Percentiles rank a stretch among this genome's conserved stretches.
Conservation (phyloP, 78 protist species). For the Emiliania huxleyi region DNA sequence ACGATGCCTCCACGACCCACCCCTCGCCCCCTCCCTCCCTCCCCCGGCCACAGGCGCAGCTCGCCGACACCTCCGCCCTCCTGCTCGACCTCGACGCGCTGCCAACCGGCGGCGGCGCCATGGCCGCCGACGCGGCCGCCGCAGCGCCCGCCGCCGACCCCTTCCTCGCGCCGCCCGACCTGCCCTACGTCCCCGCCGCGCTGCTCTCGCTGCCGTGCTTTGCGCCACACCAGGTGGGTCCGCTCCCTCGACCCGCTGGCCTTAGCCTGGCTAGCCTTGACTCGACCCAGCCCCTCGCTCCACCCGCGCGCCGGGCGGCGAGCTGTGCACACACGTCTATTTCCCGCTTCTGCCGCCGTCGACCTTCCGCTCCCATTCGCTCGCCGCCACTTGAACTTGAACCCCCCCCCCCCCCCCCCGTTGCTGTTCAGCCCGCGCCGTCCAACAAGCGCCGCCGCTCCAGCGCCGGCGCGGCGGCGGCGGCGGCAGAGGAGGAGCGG, state of each 20-base stretch:
- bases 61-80: not conserved
- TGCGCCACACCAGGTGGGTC: not conserved
- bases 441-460: not conserved
- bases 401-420: too few relatives aligned
- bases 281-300: too few relatives aligned
- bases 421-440: not conserved
- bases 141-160: not conserved
- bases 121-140: not conserved
- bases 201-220: not conserved
- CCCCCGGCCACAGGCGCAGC: not conserved
- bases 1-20: too few relatives aligned
- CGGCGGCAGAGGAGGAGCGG: not conserved
- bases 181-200: not conserved
- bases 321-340: too few relatives aligned
- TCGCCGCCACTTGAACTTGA: too few relatives aligned
- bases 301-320: too few relatives aligned
- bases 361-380: too few relatives aligned
- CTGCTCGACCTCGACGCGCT: not conserved
- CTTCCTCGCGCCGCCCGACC: not conserved
- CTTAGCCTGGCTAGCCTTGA: too few relatives aligned
- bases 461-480: not conserved
- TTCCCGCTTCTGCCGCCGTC: too few relatives aligned
- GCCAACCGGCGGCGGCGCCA: not conserved
- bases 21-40: too few relatives aligned
- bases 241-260: too few relatives aligned